Evolutionary conservation across 2,329 filamentous ascomycete species (phyloP).

Genomic region (Trichoderma harzianum): DNA sequence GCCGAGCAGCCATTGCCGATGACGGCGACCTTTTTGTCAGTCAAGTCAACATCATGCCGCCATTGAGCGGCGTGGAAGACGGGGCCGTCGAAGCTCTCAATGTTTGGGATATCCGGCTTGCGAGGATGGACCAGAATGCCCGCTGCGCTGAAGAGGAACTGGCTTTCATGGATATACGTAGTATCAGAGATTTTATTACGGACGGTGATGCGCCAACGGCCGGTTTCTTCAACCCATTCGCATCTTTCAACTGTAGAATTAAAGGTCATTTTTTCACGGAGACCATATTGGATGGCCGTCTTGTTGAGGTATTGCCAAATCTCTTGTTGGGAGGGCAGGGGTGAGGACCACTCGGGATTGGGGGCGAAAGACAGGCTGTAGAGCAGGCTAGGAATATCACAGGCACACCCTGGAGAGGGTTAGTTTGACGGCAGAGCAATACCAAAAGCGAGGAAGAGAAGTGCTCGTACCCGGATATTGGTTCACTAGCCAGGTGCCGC

Average conservation of each 20-base stretch:
- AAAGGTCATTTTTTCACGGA: conserved; percentile 39
- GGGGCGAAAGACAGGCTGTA: conserved; percentile 61
- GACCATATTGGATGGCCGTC: conserved; percentile 46
- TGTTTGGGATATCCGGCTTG: conserved; percentile 44
- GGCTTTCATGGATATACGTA: conserved; percentile 35
- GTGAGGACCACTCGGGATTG: conserved; percentile 58
- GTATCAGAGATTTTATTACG: conserved; percentile 25
- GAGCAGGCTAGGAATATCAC: conserved; percentile 56
- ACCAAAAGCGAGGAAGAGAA: not conserved
- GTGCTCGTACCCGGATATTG: conserved; percentile 49
- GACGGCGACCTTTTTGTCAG: conserved; percentile 47
- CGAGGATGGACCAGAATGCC: conserved; percentile 35
- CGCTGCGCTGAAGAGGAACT: conserved; percentile 38
- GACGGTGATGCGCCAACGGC: conserved; percentile 35
- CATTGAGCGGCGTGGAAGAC: conserved; percentile 56
- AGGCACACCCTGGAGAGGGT: conserved; percentile 38
- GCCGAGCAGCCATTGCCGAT: conserved; percentile 55
- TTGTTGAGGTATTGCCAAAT: conserved; percentile 54
- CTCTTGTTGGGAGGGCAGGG: conserved; percentile 54
- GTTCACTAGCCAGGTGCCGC: conserved; percentile 64
- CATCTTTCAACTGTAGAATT: conserved; percentile 36
- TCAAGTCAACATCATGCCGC: conserved; percentile 48
- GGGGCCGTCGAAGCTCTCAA: conserved; percentile 48
- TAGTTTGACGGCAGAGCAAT: not conserved
- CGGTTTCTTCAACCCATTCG: conserved; percentile 37